Percentiles rank a stretch among this genome's conserved stretches.
Evolutionary conservation across 768 basidiomycete genomes (phyloP).

Genomic region (Leccinum barrowsii): DNA sequence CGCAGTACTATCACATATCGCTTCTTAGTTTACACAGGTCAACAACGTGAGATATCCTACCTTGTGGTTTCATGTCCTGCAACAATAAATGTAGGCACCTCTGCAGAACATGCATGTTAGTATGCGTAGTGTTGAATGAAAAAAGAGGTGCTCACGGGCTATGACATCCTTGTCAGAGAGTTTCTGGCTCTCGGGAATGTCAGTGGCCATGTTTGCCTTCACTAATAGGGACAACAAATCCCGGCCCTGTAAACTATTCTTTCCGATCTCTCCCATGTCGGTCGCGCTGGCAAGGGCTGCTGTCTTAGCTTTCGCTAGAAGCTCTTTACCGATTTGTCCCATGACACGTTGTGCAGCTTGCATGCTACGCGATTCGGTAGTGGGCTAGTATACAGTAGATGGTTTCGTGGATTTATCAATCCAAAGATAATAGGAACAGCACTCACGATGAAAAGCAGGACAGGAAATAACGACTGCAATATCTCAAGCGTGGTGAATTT

Average conservation of each 20-base stretch:
- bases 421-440: background rate
- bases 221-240: slow-evolving; percentile 43
- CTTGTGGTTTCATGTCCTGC: slow-evolving; percentile 61
- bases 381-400: background rate
- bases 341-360: slow-evolving; percentile 33
- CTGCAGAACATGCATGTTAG: slow-evolving; percentile 27
- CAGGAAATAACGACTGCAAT: slow-evolving; percentile 35
- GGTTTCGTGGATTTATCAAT: background rate
- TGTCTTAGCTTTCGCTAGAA: slow-evolving; percentile 49
- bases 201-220: slow-evolving; percentile 58
- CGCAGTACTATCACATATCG: slow-evolving; percentile 27
- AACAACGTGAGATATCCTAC: slow-evolving; percentile 19
- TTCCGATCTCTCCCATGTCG: slow-evolving; percentile 30
- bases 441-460: slow-evolving; percentile 39
- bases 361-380: background rate
- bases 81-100: slow-evolving; percentile 58
- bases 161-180: slow-evolving; percentile 64
- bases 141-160: slow-evolving; percentile 37
- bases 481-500: slow-evolving; percentile 24
- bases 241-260: slow-evolving; percentile 34
- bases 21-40: background rate
- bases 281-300: slow-evolving; percentile 25
- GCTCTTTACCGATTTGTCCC: slow-evolving; percentile 23
- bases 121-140: background rate
- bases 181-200: slow-evolving; percentile 50